These are phyloP conservation scores for Saccharomyces pastorianus DNA, from an alignment of 1,139 yeast genomes.

Conservation along the genomic window DNA sequence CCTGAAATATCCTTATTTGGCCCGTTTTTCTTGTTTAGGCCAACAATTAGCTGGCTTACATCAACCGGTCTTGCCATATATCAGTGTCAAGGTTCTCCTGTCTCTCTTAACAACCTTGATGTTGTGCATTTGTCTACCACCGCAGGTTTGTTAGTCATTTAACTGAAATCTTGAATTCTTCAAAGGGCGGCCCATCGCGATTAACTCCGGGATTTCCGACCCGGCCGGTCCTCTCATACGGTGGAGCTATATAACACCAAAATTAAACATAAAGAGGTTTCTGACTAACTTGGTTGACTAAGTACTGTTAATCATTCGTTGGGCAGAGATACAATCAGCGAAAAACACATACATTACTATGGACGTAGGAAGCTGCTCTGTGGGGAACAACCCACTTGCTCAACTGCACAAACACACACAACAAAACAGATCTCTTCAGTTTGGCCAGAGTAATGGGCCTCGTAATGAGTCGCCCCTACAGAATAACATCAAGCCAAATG, in stretches of 20 bases:
- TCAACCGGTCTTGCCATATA: slow-evolving; percentile 19
- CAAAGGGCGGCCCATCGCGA: neutral
- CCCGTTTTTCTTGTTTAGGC: neutral
- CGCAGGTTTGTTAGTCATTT: too few species aligned
- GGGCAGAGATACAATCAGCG: neutral
- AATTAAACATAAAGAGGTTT: neutral
- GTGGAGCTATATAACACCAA: neutral
- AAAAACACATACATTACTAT: slow-evolving; percentile 6
- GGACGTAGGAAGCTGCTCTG: slow-evolving; percentile 70
- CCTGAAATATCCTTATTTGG: neutral
- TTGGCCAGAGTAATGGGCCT: neutral
- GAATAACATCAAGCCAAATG: slow-evolving; percentile 1
- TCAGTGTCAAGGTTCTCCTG: too few species aligned
- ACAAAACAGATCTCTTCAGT: slow-evolving; percentile 32
- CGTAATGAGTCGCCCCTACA: neutral
- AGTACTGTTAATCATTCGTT: neutral
- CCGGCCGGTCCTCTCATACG: neutral
- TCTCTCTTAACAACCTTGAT: too few species aligned
- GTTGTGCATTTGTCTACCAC: too few species aligned
- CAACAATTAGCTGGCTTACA: slow-evolving; percentile 8
- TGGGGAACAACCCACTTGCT: slow-evolving; percentile 69
- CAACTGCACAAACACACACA: slow-evolving; percentile 47
- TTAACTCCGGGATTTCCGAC: neutral
- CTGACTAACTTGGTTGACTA: neutral
- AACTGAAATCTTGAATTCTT: too few species aligned